Evolutionary conservation across 768 basidiomycete species (phyloP), one percentile per base, ranked within the genome.

Genomic region (Boletus sp.): DNA sequence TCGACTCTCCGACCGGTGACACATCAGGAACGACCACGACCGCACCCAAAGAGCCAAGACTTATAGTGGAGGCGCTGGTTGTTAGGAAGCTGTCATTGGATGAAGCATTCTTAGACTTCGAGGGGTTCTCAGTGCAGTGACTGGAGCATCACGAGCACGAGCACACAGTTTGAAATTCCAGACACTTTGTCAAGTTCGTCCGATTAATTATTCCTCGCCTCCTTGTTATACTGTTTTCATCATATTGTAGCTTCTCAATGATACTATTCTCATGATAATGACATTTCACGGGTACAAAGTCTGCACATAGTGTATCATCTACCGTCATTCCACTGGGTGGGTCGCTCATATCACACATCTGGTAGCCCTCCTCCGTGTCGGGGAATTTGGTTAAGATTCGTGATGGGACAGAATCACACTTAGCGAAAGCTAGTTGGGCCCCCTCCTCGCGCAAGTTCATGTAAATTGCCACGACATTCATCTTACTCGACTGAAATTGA

Each of bases 51-150:
- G 77, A 79, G 49, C 78, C 81, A 33, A 76, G 87, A n/a, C 74
- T 87, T 5, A 92, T 92, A 47, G 89, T 92, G 10, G 90, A 94
- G 68, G 91, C 83, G 2, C 77, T 93, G 32, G 85, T 94, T 2
- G 84, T 92, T 18, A 80, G 89, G 46, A 90, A 92, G 70, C 76
- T 92, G 73, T 84, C 86, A 17, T 64, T 86, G 2, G 87, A 89
- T 55, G 91, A 92, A 67, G 87, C 77, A 17, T 92, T 85, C 68
- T 67, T 92, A 53, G 89, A 92, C 66, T 90, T 92, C 67, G 83
- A 80, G 9, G 84, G 82, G 4, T 88, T 89, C 60, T 71, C 69
- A 5, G 29, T 71, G 14, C 54, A 61, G 28, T 71, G 32, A 71
- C 15, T 0, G 1, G 14, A 1, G 17, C 32, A 20, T 29, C 28